phyloP scores from a whole-genome alignment of 768 basidiomycete species.

The Boletus rubescentipes region DNA sequence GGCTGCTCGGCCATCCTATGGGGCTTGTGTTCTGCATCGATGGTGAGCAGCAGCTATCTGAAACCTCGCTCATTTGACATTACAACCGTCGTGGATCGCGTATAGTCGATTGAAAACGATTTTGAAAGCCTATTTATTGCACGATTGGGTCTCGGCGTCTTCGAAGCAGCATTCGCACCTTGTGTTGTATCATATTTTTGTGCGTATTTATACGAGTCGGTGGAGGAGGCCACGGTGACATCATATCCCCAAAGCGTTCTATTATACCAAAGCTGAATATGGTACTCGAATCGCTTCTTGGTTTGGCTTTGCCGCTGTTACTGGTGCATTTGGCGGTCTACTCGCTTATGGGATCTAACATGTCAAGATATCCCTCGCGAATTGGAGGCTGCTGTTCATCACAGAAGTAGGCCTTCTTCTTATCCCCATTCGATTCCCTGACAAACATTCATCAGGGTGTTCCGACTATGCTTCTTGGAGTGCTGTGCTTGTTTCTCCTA shows the following conservation, averaged over 20 bases:
- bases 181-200: slow-evolving; percentile 34
- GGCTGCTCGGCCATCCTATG: slow-evolving; percentile 69
- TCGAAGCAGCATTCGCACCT: slow-evolving; percentile 36
- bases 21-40: slow-evolving; percentile 70
- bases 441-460: slow-evolving; percentile 45
- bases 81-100: too few species aligned
- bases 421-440: background rate
- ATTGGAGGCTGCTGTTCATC: slow-evolving; percentile 41
- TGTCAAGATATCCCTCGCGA: slow-evolving; percentile 34
- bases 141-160: slow-evolving; percentile 33
- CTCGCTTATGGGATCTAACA: slow-evolving; percentile 53
- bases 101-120: slow-evolving; percentile 26
- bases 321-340: slow-evolving; percentile 57
- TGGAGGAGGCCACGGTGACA: slow-evolving; percentile 15
- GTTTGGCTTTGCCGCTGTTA: slow-evolving; percentile 57
- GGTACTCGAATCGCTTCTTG: slow-evolving; percentile 49
- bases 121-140: slow-evolving; percentile 31
- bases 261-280: slow-evolving; percentile 48
- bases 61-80: background rate
- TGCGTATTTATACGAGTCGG: slow-evolving; percentile 3
- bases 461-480: slow-evolving; percentile 40
- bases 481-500: slow-evolving; percentile 29
- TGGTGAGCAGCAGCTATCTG: slow-evolving; percentile 46
- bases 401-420: slow-evolving; percentile 19
- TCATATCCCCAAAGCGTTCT: slow-evolving; percentile 37